phyloP scores from a whole-genome alignment of 495 filamentous ascomycete species.

The Pseudotulostoma volvatum region DNA sequence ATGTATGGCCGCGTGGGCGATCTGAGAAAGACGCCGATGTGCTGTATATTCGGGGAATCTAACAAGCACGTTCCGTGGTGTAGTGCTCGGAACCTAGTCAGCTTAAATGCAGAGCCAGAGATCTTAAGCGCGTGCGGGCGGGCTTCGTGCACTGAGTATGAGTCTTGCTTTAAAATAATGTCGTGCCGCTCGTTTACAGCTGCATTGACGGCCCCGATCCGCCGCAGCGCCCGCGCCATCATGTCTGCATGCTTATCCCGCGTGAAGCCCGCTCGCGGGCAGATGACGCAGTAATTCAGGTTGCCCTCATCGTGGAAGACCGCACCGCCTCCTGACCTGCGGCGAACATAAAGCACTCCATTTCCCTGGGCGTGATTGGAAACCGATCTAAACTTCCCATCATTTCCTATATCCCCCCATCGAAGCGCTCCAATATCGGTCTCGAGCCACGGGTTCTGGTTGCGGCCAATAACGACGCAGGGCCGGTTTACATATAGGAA shows the following conservation, averaged over 20 bases:
- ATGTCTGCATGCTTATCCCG: slow-evolving; percentile 80
- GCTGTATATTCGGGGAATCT: slow-evolving; percentile 46
- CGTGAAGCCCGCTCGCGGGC: slow-evolving; percentile 54
- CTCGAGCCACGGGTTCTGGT: slow-evolving; percentile 96
- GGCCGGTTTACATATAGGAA: slow-evolving; percentile 81
- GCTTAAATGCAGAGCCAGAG: slow-evolving; percentile 85
- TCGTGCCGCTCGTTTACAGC: slow-evolving; percentile 85
- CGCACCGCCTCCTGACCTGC: slow-evolving; percentile 75
- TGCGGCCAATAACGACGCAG: slow-evolving; percentile 78
- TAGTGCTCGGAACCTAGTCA: slow-evolving; percentile 58
- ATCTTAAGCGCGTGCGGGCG: slow-evolving; percentile 49
- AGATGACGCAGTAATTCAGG: slow-evolving; percentile 84
- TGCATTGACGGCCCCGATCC: slow-evolving; percentile 27
- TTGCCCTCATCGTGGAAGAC: slow-evolving; percentile 90
- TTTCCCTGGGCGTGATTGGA: background rate
- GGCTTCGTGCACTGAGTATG: slow-evolving; percentile 7
- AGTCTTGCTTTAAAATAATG: slow-evolving; percentile 47
- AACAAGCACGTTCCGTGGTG: slow-evolving; percentile 90
- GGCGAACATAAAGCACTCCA: slow-evolving; percentile 52
- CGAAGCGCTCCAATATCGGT: slow-evolving; percentile 50
- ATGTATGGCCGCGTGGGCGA: slow-evolving; percentile 62
- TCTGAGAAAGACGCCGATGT: slow-evolving; percentile 47
- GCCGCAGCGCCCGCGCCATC: slow-evolving; percentile 61
- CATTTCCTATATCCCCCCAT: slow-evolving; percentile 9
- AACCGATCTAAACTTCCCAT: too few relatives aligned